Conservation (phyloP, 768 basidiomycete genomes). For the Hemileccinum rubropunctum region DNA sequence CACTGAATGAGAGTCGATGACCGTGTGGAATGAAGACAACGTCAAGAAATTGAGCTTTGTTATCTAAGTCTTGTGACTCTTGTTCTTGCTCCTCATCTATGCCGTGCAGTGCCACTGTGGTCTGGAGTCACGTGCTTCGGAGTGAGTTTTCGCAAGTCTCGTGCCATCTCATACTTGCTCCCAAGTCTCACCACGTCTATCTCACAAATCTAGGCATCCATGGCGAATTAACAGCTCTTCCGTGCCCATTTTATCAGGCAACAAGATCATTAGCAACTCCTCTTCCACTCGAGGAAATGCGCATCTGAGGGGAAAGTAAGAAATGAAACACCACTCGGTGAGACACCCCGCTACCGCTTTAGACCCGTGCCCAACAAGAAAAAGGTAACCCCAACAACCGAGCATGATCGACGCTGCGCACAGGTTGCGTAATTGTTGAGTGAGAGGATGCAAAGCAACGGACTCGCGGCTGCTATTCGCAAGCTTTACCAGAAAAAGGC, state of each 20-base stretch:
- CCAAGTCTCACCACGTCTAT: neutral
- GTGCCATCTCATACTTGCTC: neutral
- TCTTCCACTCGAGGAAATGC: conserved; percentile 72
- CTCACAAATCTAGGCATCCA: conserved; percentile 55
- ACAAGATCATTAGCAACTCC: conserved; percentile 48
- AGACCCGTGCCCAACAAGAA: conserved; percentile 44
- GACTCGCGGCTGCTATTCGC: conserved; percentile 61
- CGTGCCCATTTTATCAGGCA: conserved; percentile 38
- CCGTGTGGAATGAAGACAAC: too few species aligned
- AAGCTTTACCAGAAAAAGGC: conserved; percentile 38
- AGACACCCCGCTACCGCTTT: conserved; percentile 63
- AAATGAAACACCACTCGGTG: conserved; percentile 68
- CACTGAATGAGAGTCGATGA: too few species aligned
- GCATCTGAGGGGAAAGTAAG: conserved; percentile 73
- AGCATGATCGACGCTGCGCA: conserved; percentile 38
- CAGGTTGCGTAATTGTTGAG: conserved; percentile 62
- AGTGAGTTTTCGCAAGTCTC: conserved; percentile 31
- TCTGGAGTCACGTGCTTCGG: too few species aligned
- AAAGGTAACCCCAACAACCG: conserved; percentile 32
- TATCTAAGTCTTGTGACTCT: too few species aligned
- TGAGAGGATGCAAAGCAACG: conserved; percentile 67
- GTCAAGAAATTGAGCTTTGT: too few species aligned
- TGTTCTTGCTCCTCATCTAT: too few species aligned
- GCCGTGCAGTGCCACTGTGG: too few species aligned
- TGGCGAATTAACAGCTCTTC: conserved; percentile 38